phyloP scores from a whole-genome alignment of 306 rosid genomes.

The Trifolium dubium region DNA sequence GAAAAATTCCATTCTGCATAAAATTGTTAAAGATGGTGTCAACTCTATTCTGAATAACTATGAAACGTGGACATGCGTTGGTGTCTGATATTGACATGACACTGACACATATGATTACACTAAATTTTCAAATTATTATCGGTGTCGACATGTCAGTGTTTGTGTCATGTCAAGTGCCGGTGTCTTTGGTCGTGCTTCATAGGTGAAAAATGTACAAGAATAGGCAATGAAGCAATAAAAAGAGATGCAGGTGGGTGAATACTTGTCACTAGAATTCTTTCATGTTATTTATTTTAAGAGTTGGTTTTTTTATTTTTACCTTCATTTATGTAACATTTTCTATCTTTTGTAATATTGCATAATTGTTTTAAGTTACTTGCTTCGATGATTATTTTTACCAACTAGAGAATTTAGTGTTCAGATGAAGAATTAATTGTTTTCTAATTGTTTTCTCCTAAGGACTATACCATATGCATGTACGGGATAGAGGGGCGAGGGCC shows the following conservation, averaged over 20 bases:
- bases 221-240: slow-evolving; percentile 33
- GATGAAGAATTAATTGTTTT: too few species aligned
- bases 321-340: slow-evolving; percentile 34
- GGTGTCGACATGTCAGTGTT: too few species aligned
- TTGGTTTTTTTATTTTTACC: neutral
- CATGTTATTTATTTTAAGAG: slow-evolving; percentile 21
- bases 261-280: slow-evolving; percentile 35
- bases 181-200: too few species aligned
- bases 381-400: slow-evolving; percentile 34
- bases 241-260: slow-evolving; percentile 30
- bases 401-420: neutral
- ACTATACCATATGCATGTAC: too few species aligned
- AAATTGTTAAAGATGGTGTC: slow-evolving; percentile 6
- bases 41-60: neutral
- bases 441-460: too few species aligned
- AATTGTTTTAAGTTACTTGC: slow-evolving; percentile 38
- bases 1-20: slow-evolving; percentile 37
- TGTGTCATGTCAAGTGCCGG: too few species aligned
- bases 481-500: too few species aligned
- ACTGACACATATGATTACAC: too few species aligned
- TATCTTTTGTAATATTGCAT: slow-evolving; percentile 40
- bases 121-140: too few species aligned
- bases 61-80: too few species aligned
- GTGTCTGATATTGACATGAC: too few species aligned
- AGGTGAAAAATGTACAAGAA: slow-evolving; percentile 6